Base-by-base conservation (phyloP, 1,284 basidiomycete genomes). In the Cryptococcus sp. region DNA sequence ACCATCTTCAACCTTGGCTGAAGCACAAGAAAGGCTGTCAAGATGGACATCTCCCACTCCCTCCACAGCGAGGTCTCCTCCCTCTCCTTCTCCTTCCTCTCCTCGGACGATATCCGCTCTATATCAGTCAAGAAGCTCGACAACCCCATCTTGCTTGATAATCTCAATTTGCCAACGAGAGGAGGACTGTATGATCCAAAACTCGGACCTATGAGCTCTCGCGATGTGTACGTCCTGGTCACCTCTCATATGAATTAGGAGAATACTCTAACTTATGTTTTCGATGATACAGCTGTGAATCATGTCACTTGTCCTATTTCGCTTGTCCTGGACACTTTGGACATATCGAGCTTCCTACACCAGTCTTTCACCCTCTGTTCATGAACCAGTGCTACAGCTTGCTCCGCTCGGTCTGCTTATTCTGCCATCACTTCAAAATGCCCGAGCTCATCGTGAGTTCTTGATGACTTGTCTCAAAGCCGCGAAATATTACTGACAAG, bases 321-420 rank as follows among this genome's bases (percentile, higher is more conserved):
- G 87, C 88, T 61, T 99, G 96, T 77, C 95, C 96, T 0, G 96
- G 96, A 7, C 96, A 99, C 79, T 99, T 91, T 81, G 96, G 96
- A n/a, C 96, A 99, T 79, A 95, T 99, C 65, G 93, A 98, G 68
- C 86, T 99, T 6, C 93, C 96, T 11, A 85, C 89, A 20, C 93
- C 96, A 25, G 91, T 99, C 15, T 99, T 91, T 76, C 95, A 99
- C 75, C 96, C 96, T 0, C 82, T 99, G 29, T 99, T 98, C 80
- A 93, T 99, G 87, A 83, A 84, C 49, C 92, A 96, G 72, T 89
- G 91, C 82, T 94, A 88, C 78, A 89, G 89, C 66, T 79, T 99
- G 51, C 81, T 99, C 16, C 87, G 93, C 53, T 88, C 88, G 45
- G 88, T 87, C n/a, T 99, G 96, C 80, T 80, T 96, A 73, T 98